A percentile compares a stretch with the other conserved stretches of the same genome.
These are phyloP conservation scores for Neofusicoccum umdonicola DNA, from an alignment of 2,329 filamentous ascomycete species.

Conservation along the genomic window DNA sequence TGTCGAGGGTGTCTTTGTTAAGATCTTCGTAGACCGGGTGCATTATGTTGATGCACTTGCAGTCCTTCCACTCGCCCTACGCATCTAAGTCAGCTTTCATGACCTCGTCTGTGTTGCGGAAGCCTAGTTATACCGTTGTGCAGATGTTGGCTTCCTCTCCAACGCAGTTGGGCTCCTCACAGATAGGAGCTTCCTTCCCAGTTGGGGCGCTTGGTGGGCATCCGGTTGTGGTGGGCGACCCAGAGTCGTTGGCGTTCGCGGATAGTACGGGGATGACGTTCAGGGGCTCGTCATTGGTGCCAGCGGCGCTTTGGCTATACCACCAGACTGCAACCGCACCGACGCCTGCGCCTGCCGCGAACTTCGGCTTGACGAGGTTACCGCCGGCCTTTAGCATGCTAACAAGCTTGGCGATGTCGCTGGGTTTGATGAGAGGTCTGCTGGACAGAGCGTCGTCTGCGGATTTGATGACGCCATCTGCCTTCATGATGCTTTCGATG, in stretches of 20 bases:
- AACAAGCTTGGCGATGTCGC: background rate
- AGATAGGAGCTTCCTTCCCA: background rate
- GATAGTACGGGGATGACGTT: background rate
- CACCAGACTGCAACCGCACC: background rate
- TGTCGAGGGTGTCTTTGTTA: background rate
- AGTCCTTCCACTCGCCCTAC: background rate
- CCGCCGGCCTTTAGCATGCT: background rate
- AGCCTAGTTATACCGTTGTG: background rate
- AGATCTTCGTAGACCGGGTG: background rate
- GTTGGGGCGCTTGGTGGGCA: background rate
- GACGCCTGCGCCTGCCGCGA: background rate
- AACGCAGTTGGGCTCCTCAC: background rate
- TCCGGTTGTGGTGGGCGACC: background rate
- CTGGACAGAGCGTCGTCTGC: background rate
- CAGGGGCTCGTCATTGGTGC: background rate
- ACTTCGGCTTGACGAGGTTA: background rate
- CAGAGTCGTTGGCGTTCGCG: background rate
- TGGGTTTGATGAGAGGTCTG: background rate
- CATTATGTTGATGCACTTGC: background rate
- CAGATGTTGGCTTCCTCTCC: background rate
- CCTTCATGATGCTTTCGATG: background rate
- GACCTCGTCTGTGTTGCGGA: background rate
- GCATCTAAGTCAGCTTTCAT: background rate
- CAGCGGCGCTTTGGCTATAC: background rate
- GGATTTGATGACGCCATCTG: background rate